Base-by-base conservation (phyloP, 2,329 filamentous ascomycete species). In the Aspergillus tamarii region DNA sequence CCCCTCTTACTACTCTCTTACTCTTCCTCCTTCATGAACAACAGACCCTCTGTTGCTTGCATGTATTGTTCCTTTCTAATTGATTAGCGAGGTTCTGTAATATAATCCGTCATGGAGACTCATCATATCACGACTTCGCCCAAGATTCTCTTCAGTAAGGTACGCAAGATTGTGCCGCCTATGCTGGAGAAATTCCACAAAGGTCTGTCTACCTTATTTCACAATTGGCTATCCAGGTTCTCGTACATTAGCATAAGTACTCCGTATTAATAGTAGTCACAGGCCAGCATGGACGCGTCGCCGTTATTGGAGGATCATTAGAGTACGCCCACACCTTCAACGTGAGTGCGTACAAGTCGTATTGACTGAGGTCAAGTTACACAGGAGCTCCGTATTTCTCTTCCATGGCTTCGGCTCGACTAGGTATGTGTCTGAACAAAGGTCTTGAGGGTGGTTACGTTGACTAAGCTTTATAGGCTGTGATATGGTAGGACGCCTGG, bases 341-440 rank as follows among this genome's bases (percentile, higher is more conserved):
- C 32, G 26, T 61, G 41, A n/a, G 56, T 28, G 41, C 19, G 19
- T 32, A 32, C 23, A 26, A 21, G 8, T 28, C 12, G 41, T 55
- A 32, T 36, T 45, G 36, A 61, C 71, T 65, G 62, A 69, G 30
- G 36, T 66, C 28, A 64, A 84, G 82, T 80, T 99, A 98, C 77
- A 97, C 95, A 1, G 95, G 95, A 43, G 95, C 95, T 63, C 95
- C 95, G 14, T 99, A 97, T 82, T 99, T 99, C 81, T 97, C 94
- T 23, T 94, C 94, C 68, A 97, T 97, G 89, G 95, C 95, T 14
- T 97, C 93, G 69, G 95, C 95, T 54, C 88, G 91, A 73, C 82
- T 98, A 63, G 95, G 94, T 78, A 77, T 48, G 69, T 59, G 54
- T 26, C 59, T 19, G 59, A 30, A 19, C 14, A 21, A 36, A 9